Evolutionary conservation across 2,329 filamentous ascomycete genomes (phyloP).

Genomic region (Teratosphaeria viscida): DNA sequence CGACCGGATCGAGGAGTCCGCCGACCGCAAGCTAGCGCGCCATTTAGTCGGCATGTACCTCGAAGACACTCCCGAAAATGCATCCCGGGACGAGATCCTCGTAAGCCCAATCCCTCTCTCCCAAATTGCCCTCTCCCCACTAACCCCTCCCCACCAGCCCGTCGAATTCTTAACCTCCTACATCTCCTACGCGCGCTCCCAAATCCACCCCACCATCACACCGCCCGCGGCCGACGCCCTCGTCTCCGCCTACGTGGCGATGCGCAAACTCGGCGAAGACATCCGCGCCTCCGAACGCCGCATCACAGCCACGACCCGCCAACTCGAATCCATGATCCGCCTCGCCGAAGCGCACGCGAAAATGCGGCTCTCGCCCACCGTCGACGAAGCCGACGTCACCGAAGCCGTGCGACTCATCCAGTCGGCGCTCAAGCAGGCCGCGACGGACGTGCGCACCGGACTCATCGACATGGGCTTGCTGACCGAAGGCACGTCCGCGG

Average conservation of each 20-base stretch:
- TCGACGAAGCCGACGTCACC: conserved; percentile 71
- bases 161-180: conserved; percentile 94
- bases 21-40: conserved; percentile 76
- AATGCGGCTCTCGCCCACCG: conserved; percentile 73
- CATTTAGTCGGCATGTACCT: conserved; percentile 95
- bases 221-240: conserved; percentile 73
- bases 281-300: conserved; percentile 77
- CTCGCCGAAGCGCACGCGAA: conserved; percentile 93
- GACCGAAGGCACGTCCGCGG: conserved; percentile 83
- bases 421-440: conserved; percentile 86
- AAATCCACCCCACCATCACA: conserved; percentile 74
- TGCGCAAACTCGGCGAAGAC: conserved; percentile 74
- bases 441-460: conserved; percentile 83
- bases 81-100: conserved; percentile 65
- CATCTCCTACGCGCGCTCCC: conserved; percentile 87
- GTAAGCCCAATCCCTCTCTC: conserved; percentile 42
- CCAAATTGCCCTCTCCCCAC: not conserved
- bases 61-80: conserved; percentile 85
- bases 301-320: conserved; percentile 93
- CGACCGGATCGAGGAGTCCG: conserved; percentile 83
- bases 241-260: conserved; percentile 78
- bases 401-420: conserved; percentile 92
- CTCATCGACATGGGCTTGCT: conserved; percentile 94
- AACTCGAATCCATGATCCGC: conserved; percentile 97
- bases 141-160: conserved; percentile 42